Evolutionary conservation across 495 filamentous ascomycete genomes (phyloP).

Genomic region (Penicillium paxilli): DNA sequence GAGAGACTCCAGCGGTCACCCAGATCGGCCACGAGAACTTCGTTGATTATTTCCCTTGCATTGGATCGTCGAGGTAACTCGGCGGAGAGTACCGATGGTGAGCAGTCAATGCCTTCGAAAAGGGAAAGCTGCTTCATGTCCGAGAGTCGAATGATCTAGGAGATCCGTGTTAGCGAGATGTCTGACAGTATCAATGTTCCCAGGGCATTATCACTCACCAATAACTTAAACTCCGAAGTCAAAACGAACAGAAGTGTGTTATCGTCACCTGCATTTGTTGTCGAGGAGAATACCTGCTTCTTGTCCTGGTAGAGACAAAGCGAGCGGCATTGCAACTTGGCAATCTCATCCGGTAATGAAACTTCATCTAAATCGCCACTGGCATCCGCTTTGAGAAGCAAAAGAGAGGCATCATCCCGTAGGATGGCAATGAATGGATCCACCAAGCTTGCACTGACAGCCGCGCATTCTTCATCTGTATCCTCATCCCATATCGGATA

Average conservation of each 20-base stretch:
- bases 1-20: slow-evolving; percentile 68
- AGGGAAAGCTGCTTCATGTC: slow-evolving; percentile 35
- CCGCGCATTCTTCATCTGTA: slow-evolving; percentile 71
- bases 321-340: slow-evolving; percentile 68
- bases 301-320: slow-evolving; percentile 77
- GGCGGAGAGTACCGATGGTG: slow-evolving; percentile 72
- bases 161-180: neutral
- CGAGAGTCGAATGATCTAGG: slow-evolving; percentile 44
- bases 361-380: slow-evolving; percentile 86
- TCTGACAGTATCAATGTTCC: neutral
- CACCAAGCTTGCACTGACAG: slow-evolving; percentile 77
- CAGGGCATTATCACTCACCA: slow-evolving; percentile 53
- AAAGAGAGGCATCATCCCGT: slow-evolving; percentile 74
- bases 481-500: slow-evolving; percentile 88
- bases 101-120: slow-evolving; percentile 68
- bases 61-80: slow-evolving; percentile 72
- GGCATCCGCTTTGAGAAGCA: slow-evolving; percentile 73
- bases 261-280: slow-evolving; percentile 35
- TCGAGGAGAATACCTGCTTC: slow-evolving; percentile 52
- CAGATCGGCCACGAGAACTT: slow-evolving; percentile 80
- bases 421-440: slow-evolving; percentile 89
- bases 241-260: slow-evolving; percentile 73
- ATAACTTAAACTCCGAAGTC: slow-evolving; percentile 65
- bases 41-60: slow-evolving; percentile 67
- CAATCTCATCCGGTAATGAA: slow-evolving; percentile 55